phyloP scores from a whole-genome alignment of 1,139 yeast species.

The Hyphopichia burtonii region DNA sequence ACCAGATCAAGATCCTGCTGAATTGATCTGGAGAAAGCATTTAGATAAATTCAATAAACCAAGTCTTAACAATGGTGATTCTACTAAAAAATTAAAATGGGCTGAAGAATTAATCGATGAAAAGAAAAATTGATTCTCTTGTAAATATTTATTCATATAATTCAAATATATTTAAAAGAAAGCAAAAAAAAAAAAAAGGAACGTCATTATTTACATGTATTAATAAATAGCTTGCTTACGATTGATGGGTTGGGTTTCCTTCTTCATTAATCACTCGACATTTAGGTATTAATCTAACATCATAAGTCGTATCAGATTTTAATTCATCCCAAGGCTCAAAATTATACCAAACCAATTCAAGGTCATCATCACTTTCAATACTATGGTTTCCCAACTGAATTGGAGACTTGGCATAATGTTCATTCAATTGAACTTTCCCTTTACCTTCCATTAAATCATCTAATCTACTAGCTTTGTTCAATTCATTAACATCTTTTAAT shows the following conservation, averaged over 20 bases:
- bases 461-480: slow-evolving; percentile 38
- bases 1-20: slow-evolving; percentile 81
- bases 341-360: slow-evolving; percentile 45
- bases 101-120: slow-evolving; percentile 32
- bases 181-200: too few species aligned
- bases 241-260: neutral
- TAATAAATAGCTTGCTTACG: too few species aligned
- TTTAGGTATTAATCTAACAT: slow-evolving; percentile 46
- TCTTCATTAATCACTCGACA: slow-evolving; percentile 20
- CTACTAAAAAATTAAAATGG: slow-evolving; percentile 29
- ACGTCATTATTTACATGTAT: neutral
- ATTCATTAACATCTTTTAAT: slow-evolving; percentile 30
- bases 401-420: slow-evolving; percentile 32
- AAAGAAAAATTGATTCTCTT: neutral
- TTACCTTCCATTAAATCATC: slow-evolving; percentile 39
- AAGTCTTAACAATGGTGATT: slow-evolving; percentile 12
- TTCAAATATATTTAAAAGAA: too few species aligned
- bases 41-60: slow-evolving; percentile 24
- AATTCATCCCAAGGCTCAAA: slow-evolving; percentile 57
- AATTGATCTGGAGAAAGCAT: slow-evolving; percentile 52
- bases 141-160: too few species aligned
- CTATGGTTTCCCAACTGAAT: slow-evolving; percentile 38
- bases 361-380: slow-evolving; percentile 40
- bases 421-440: slow-evolving; percentile 18
- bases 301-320: slow-evolving; percentile 43